A percentile compares a stretch with the other conserved stretches of the same genome.
These are phyloP conservation scores for Porcisia deanei DNA, from an alignment of 208 protist genomes.

Conservation along the genomic window DNA sequence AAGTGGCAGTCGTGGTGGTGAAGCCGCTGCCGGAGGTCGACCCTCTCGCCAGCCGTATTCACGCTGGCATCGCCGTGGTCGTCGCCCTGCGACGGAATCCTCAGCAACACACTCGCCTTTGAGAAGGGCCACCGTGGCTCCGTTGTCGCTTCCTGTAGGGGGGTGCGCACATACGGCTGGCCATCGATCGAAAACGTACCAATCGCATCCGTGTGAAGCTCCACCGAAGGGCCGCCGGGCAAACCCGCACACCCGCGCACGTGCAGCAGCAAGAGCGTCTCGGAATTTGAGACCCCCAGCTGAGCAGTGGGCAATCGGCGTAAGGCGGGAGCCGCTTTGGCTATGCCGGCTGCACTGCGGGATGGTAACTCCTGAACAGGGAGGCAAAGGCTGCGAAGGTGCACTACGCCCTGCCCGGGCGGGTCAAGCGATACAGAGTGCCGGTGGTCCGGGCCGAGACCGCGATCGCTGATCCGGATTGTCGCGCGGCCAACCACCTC, in stretches of 20 bases:
- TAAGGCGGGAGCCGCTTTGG: neutral
- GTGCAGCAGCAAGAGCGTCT: constrained; percentile 55
- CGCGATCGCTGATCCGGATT: constrained; percentile 48
- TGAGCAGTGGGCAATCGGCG: neutral
- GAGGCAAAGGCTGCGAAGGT: constrained; percentile 29
- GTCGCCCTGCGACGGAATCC: constrained; percentile 25
- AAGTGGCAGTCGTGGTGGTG: constrained; percentile 33
- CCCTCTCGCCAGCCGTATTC: neutral
- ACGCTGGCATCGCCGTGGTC: neutral
- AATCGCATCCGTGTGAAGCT: constrained; percentile 62
- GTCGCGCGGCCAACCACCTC: constrained; percentile 53
- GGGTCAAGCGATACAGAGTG: constrained; percentile 51
- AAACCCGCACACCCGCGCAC: constrained; percentile 53
- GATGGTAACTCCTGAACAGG: constrained; percentile 22
- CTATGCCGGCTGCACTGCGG: neutral
- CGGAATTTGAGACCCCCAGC: neutral
- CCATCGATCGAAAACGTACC: constrained; percentile 42
- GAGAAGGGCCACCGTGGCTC: constrained; percentile 43
- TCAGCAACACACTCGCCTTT: constrained; percentile 47
- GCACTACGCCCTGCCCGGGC: constrained; percentile 37
- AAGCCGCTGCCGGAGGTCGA: neutral
- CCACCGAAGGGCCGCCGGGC: constrained; percentile 45
- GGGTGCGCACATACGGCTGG: constrained; percentile 48
- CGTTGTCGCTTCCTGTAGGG: constrained; percentile 45
- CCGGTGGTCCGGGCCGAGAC: constrained; percentile 38